Evolutionary conservation across 2,329 filamentous ascomycete genomes (phyloP).

Genomic region (Volutella citrinella): DNA sequence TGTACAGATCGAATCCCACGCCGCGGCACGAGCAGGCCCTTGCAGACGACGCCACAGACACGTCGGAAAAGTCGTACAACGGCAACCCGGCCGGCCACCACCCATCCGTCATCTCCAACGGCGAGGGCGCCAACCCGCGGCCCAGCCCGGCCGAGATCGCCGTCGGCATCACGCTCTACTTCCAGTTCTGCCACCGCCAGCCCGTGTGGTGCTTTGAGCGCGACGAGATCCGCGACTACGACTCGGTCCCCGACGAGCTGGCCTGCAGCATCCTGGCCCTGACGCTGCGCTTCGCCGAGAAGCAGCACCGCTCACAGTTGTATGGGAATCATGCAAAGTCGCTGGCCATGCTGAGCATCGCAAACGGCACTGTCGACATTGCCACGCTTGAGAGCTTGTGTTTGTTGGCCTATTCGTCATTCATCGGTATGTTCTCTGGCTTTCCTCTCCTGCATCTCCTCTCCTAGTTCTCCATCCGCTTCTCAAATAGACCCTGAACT

Average conservation of each 20-base stretch:
- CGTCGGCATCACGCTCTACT: slow-evolving; percentile 36
- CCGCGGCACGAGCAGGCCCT: slow-evolving; percentile 24
- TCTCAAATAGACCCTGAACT: neutral
- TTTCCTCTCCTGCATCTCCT: no score
- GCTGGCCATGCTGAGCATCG: slow-evolving; percentile 46
- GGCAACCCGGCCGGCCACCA: slow-evolving; percentile 21
- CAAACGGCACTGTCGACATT: slow-evolving; percentile 47
- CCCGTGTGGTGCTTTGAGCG: slow-evolving; percentile 45
- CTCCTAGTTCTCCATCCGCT: no score
- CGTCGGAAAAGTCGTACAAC: slow-evolving; percentile 33
- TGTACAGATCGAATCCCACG: slow-evolving; percentile 28
- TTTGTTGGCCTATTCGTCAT: slow-evolving; percentile 46
- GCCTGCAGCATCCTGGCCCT: slow-evolving; percentile 39
- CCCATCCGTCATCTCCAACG: slow-evolving; percentile 24
- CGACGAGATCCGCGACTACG: slow-evolving; percentile 36
- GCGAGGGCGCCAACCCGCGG: slow-evolving; percentile 25
- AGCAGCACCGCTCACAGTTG: slow-evolving; percentile 29
- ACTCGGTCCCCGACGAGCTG: slow-evolving; percentile 37
- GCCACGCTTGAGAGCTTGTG: slow-evolving; percentile 50
- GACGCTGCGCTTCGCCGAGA: slow-evolving; percentile 37
- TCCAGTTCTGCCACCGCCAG: slow-evolving; percentile 42
- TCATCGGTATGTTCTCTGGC: slow-evolving; percentile 46
- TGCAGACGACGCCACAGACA: slow-evolving; percentile 30
- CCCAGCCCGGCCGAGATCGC: slow-evolving; percentile 32
- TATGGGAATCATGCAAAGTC: slow-evolving; percentile 39